Base-by-base conservation (phyloP, 1,284 basidiomycete genomes). In the Cerioporus squamosus region DNA sequence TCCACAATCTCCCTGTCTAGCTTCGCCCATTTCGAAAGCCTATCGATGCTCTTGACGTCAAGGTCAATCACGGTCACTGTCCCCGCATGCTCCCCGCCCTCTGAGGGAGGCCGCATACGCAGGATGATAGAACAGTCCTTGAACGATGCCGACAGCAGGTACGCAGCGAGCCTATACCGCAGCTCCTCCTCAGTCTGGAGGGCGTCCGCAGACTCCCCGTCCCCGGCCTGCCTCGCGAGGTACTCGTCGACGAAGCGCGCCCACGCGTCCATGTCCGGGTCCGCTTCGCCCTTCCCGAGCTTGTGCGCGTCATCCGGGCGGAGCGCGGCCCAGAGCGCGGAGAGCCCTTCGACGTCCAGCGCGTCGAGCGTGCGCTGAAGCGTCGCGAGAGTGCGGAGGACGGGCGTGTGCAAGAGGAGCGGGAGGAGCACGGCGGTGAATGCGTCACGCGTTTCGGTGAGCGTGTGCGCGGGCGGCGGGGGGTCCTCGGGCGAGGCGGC, bases 71-170 rank as follows among this genome's bases (percentile, higher is more conserved):
- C 76, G 31, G 85, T 87, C 40, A 91, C 80, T 18, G 74, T 75
- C 10, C 70, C 70, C 14, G 10, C 22, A n/a, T 71, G 33, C 39
- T 48, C 33, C 43, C n/a, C 44, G 20, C 47, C 17, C 4, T 39
- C 29, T 31, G 36, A 4, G 23, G 36, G 42, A 36, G 64, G 55
- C n/a, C 51, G 52, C 24, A 87, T 67, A 55, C 79, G 83, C 40
- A 95, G 68, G 62, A 98, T 91, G 56, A 98, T 73, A 2, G 94
- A 97, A 74, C 95, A 98, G 73, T 98, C 96, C 73, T 98, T 98
- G 83, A 98, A 95, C 12, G 91, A 92, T n/a, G 93, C 92, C 9
- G 93, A 93, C 46, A 98, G 85, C 33, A 94, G 77, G 71, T 94
- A 94, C 3, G 91, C 88, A 50, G 92, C 75, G 45, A 88, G 70